Evolutionary conservation across 176 grass and related monocot genomes (phyloP), one percentile per base, ranked within the genome.

Genomic region (Alloteropsis semialata): DNA sequence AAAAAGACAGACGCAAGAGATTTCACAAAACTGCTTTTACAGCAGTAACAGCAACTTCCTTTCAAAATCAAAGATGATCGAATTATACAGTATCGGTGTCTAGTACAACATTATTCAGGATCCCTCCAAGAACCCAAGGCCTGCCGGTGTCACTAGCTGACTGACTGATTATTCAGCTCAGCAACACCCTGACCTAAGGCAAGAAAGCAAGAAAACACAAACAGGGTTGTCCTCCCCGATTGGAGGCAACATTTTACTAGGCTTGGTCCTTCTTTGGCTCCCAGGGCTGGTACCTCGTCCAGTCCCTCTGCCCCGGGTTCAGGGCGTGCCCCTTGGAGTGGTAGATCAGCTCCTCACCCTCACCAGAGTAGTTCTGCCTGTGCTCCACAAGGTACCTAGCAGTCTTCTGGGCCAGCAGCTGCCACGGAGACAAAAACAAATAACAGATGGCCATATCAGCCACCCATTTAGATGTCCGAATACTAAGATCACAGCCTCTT

Each of bases 241-340:
- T 42, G 17, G 56, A 27, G 27, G 67, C 53, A 34, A 37, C 55
- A 37, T 75, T 41, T 24, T 13, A 18, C 65, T 85, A 33, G 65
- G 39, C 16, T 81, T 90, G 84, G 5, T 86, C 76, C 81, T 95
- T 91, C 76, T 89, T 90, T 9, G 96, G 93, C 53, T 93, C 82
- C 91, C 96, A 95, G 19, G 89, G 87, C 90, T 95, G 92, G 80
- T 95, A 95, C 39, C 86, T 77, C 42, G 91, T 95, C 96, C 92
- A 99, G 81, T 94, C 74, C 86, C 85, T 95, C 78, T 93, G 88
- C 4, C 88, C 84, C 2, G 89, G 87, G 78, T 99, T 93, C 38
- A 99, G 85, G 51, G 96, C 83, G 33, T 99, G 91, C 6, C 91
- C 93, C 76, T 99, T 99, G 65, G 93, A 93, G 72, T 93, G 93